These are phyloP conservation scores for Metarhizium brunneum DNA, from an alignment of 2,329 filamentous ascomycete genomes.

Conservation along the genomic window DNA sequence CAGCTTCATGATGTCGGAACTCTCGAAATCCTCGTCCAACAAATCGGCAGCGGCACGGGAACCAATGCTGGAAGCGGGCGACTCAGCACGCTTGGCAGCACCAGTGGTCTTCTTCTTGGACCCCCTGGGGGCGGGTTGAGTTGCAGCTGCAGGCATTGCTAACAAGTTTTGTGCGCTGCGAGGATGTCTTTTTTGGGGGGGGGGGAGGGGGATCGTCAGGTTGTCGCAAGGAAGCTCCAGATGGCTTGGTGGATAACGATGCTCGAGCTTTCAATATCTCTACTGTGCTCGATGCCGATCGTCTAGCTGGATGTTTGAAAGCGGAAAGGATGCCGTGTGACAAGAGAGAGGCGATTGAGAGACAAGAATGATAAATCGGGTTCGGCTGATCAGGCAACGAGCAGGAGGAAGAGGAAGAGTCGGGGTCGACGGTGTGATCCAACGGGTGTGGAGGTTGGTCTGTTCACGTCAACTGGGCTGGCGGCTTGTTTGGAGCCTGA, in stretches of 20 bases:
- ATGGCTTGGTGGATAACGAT: background rate
- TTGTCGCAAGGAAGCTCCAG: background rate
- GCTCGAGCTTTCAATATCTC: background rate
- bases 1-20: conserved; percentile 75
- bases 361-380: background rate
- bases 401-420: background rate
- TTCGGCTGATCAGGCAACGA: background rate
- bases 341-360: conserved; percentile 1
- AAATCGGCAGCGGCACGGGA: conserved; percentile 43
- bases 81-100: conserved; percentile 41
- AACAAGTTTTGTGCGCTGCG: conserved; percentile 4
- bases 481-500: conserved; percentile 6
- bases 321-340: background rate
- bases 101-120: conserved; percentile 58
- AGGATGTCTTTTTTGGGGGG: background rate
- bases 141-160: conserved; percentile 53
- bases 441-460: conserved; percentile 1
- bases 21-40: conserved; percentile 57
- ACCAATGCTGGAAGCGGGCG: conserved; percentile 39
- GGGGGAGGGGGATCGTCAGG: conserved; percentile 2
- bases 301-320: background rate
- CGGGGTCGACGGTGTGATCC: background rate
- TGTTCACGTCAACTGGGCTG: background rate
- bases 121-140: conserved; percentile 53
- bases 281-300: background rate